These are phyloP conservation scores for Calamus simplicifolius DNA, from an alignment of 176 grass and related monocot genomes.

Conservation along the genomic window DNA sequence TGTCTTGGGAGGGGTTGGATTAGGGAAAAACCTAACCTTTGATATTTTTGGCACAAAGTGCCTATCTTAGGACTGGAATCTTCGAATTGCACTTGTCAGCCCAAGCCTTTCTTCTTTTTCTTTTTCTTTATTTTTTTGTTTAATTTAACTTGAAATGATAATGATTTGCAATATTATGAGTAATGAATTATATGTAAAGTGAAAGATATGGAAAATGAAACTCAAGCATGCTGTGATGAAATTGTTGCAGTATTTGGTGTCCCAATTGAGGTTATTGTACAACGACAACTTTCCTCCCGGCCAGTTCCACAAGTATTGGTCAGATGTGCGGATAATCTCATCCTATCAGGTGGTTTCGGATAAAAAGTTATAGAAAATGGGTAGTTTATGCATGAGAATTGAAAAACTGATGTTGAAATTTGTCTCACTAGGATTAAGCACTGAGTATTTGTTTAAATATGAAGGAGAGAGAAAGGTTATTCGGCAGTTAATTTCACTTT, in stretches of 20 bases:
- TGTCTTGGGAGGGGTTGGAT: too few species aligned
- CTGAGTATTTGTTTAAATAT: constrained; percentile 85
- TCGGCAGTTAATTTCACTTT: constrained; percentile 76
- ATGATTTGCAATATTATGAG: too few species aligned
- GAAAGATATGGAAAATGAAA: too few species aligned
- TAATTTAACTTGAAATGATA: too few species aligned
- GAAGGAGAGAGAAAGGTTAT: constrained; percentile 77
- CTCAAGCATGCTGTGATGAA: background rate
- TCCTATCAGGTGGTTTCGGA: constrained; percentile 67
- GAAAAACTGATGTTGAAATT: constrained; percentile 11
- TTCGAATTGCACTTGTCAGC: too few species aligned
- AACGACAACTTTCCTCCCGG: constrained; percentile 58
- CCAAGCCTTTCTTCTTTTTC: too few species aligned
- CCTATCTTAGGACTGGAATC: too few species aligned
- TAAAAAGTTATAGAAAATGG: constrained; percentile 3
- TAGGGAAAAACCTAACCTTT: too few species aligned
- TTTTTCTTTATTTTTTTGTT: too few species aligned
- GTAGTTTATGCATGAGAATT: background rate
- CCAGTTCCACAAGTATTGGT: constrained; percentile 78
- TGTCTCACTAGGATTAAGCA: constrained; percentile 53
- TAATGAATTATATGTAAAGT: too few species aligned
- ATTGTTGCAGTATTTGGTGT: constrained; percentile 75
- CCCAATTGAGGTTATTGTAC: constrained; percentile 67
- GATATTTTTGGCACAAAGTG: too few species aligned
- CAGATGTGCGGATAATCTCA: constrained; percentile 77